phyloP scores from a whole-genome alignment of 345 rosid genomes.

The Kernera saxatilis region DNA sequence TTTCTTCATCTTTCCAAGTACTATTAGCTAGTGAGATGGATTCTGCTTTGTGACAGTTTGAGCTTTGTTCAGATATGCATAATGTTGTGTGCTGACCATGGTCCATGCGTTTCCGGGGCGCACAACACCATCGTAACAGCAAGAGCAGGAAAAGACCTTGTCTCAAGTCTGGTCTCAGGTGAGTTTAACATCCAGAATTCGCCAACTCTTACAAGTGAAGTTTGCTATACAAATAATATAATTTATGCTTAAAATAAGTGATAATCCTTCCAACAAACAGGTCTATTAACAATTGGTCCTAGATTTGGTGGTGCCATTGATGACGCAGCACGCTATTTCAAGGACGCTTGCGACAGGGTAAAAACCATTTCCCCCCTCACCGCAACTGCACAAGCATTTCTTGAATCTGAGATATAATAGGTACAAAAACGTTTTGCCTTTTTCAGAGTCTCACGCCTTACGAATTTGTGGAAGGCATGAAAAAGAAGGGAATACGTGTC shows the following conservation, averaged over 20 bases:
- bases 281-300: slow-evolving; percentile 94
- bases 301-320: slow-evolving; percentile 99
- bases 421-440: slow-evolving; percentile 1
- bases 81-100: slow-evolving; percentile 96
- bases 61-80: slow-evolving; percentile 70
- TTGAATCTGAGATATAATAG: slow-evolving; percentile 5
- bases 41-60: not conserved
- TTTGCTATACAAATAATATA: not conserved
- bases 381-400: not conserved
- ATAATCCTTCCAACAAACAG: slow-evolving; percentile 34
- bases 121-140: slow-evolving; percentile 97
- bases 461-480: slow-evolving; percentile 92
- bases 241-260: not conserved
- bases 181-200: not conserved
- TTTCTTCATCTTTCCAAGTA: slow-evolving; percentile 11
- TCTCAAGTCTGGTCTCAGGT: slow-evolving; percentile 95
- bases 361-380: not conserved
- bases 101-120: slow-evolving; percentile 97
- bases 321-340: slow-evolving; percentile 94
- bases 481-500: slow-evolving; percentile 97
- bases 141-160: slow-evolving; percentile 98
- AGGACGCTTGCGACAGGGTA: slow-evolving; percentile 93
- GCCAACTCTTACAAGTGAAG: not conserved
- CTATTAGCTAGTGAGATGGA: not conserved
- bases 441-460: slow-evolving; percentile 76